A percentile compares a stretch with the other conserved stretches of the same genome.
phyloP scores from a whole-genome alignment of 176 grass and related monocot genomes.

The Pontederia crassipes region DNA sequence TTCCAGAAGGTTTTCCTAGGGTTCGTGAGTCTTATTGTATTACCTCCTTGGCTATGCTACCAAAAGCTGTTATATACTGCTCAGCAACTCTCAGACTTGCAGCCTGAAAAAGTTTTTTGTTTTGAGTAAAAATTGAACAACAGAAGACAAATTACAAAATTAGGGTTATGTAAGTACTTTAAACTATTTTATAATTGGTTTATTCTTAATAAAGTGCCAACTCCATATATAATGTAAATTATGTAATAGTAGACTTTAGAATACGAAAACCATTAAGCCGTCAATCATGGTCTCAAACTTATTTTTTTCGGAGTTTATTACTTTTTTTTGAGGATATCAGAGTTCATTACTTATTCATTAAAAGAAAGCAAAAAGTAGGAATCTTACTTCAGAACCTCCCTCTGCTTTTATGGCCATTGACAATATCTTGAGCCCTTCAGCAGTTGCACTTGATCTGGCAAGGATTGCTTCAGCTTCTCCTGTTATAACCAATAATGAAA shows the following conservation, averaged over 20 bases:
- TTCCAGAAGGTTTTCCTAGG: constrained; percentile 4
- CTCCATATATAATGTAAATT: too few species aligned
- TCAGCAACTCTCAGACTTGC: constrained; percentile 69
- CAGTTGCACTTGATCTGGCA: constrained; percentile 71
- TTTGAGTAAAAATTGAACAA: constrained; percentile 2
- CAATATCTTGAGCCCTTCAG: constrained; percentile 53
- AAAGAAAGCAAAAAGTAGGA: background rate
- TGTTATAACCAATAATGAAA: constrained; percentile 13
- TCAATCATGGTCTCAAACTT: background rate
- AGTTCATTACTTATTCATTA: background rate
- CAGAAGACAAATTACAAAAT: background rate
- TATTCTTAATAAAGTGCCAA: too few species aligned
- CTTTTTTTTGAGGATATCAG: too few species aligned
- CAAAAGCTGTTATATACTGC: constrained; percentile 80
- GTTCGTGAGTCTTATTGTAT: background rate
- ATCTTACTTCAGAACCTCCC: constrained; percentile 64
- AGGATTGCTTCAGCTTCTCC: constrained; percentile 85
- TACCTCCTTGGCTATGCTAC: constrained; percentile 63
- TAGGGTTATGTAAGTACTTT: too few species aligned
- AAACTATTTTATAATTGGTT: too few species aligned
- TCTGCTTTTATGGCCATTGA: constrained; percentile 57
- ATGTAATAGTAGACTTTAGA: too few species aligned
- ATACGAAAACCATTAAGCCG: too few species aligned
- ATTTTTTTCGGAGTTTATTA: background rate
- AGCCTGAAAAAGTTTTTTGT: too few species aligned